Evolutionary conservation across 1,139 yeast genomes (phyloP).

Genomic region (Ogataea hybrid): DNA sequence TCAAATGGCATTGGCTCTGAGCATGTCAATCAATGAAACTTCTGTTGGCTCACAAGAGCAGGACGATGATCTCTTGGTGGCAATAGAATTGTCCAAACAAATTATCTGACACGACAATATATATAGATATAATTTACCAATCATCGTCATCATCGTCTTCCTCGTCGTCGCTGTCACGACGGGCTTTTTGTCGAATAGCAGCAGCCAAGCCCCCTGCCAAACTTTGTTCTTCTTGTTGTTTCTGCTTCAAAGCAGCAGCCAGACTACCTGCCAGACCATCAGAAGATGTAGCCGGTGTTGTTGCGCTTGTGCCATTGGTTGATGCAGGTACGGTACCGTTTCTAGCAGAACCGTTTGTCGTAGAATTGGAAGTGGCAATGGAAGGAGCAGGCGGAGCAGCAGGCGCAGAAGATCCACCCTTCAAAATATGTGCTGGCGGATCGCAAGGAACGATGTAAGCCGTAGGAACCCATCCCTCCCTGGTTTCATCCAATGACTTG

Average conservation of each 20-base stretch:
- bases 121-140: slow-evolving; percentile 16
- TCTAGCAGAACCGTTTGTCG: slow-evolving; percentile 12
- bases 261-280: slow-evolving; percentile 57
- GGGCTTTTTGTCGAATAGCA: slow-evolving; percentile 82
- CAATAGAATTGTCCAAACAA: slow-evolving; percentile 6
- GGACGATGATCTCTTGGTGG: slow-evolving; percentile 35
- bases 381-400: slow-evolving; percentile 18
- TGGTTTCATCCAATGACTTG: slow-evolving; percentile 66
- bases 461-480: slow-evolving; percentile 97
- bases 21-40: slow-evolving; percentile 36
- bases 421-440: slow-evolving; percentile 37
- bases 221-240: slow-evolving; percentile 59
- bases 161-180: slow-evolving; percentile 68
- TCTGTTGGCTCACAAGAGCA: slow-evolving; percentile 24
- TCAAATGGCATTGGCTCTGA: slow-evolving; percentile 53
- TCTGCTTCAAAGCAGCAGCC: slow-evolving; percentile 72
- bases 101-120: not conserved
- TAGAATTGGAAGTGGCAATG: not conserved
- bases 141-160: slow-evolving; percentile 79
- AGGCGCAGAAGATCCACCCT: slow-evolving; percentile 9
- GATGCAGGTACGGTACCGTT: slow-evolving; percentile 7
- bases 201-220: slow-evolving; percentile 88
- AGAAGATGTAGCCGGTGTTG: slow-evolving; percentile 13
- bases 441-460: slow-evolving; percentile 74
- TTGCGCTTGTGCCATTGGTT: slow-evolving; percentile 11